Conservation (phyloP, 2,329 filamentous ascomycete genomes). For the Fusarium haematococcum region DNA sequence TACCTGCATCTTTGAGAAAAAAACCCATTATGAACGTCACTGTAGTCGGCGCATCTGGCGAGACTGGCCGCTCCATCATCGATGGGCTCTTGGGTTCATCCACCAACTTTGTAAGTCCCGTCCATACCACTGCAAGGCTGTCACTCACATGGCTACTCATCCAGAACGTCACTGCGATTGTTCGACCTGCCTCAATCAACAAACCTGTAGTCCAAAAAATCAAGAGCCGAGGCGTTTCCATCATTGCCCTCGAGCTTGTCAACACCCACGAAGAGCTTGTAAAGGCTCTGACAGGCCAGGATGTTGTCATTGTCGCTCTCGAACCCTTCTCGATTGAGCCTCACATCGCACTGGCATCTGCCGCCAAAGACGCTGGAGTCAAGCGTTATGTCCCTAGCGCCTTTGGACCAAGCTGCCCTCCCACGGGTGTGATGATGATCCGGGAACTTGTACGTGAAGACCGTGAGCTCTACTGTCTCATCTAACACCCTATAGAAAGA, state of each 20-base stretch:
- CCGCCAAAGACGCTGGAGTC: conserved; percentile 28
- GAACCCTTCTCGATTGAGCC: background rate
- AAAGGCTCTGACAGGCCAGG: conserved; percentile 16
- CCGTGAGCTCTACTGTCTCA: fast-evolving
- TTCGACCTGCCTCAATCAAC: conserved; percentile 26
- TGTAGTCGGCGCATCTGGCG: conserved; percentile 33
- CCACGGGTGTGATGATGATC: conserved; percentile 18
- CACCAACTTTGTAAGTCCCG: conserved; percentile 20
- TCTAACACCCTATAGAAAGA: conserved; percentile 55
- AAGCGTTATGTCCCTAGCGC: conserved; percentile 31
- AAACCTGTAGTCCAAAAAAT: conserved; percentile 22
- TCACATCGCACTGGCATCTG: conserved; percentile 22
- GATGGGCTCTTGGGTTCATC: conserved; percentile 17
- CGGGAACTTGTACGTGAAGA: conserved; percentile 14
- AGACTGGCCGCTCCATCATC: conserved; percentile 27
- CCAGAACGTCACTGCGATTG: conserved; percentile 27
- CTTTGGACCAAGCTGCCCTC: conserved; percentile 22
- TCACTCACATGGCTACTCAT: background rate
- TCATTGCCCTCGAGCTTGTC: conserved; percentile 14
- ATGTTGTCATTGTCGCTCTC: conserved; percentile 25
- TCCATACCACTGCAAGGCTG: background rate
- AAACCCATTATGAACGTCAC: conserved; percentile 29
- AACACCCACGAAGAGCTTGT: conserved; percentile 21
- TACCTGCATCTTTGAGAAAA: background rate
- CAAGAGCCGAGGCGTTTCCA: conserved; percentile 16